These are phyloP conservation scores for Haplosporangium sp. DNA, from an alignment of 371 early-diverging fungal species.

Conservation along the genomic window DNA sequence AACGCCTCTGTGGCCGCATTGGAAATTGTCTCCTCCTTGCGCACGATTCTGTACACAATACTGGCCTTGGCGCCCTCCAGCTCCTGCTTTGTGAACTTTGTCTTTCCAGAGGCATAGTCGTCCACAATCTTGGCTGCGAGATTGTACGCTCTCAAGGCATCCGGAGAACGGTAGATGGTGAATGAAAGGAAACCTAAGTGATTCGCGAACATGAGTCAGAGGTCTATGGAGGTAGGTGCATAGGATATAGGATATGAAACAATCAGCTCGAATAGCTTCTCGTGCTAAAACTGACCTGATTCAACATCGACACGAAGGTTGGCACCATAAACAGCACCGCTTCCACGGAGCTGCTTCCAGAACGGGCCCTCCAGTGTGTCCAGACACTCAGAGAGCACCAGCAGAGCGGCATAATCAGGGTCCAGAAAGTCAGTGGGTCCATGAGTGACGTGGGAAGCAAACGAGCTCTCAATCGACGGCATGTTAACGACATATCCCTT, in stretches of 20 bases:
- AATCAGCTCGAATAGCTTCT: neutral
- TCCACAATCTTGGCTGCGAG: constrained; percentile 67
- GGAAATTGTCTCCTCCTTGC: constrained; percentile 66
- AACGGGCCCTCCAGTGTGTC: constrained; percentile 74
- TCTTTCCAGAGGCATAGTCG: constrained; percentile 62
- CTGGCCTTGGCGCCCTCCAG: constrained; percentile 76
- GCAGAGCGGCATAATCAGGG: constrained; percentile 67
- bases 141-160: constrained; percentile 70
- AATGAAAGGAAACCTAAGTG: constrained; percentile 62
- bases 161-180: constrained; percentile 67
- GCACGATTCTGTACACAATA: constrained; percentile 70
- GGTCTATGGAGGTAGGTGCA: neutral
- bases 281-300: constrained; percentile 25
- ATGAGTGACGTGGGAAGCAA: constrained; percentile 62
- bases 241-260: neutral
- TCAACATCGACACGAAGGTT: constrained; percentile 63
- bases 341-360: constrained; percentile 77
- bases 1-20: constrained; percentile 71
- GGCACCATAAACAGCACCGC: constrained; percentile 73
- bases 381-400: constrained; percentile 71
- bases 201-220: neutral
- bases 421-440: constrained; percentile 65
- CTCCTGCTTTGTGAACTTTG: constrained; percentile 65
- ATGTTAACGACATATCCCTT: constrained; percentile 66
- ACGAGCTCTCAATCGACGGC: constrained; percentile 73